Percentiles rank a stretch among this genome's conserved stretches.
phyloP scores from a whole-genome alignment of 257 asterid genomes.

The Coffea canephora region DNA sequence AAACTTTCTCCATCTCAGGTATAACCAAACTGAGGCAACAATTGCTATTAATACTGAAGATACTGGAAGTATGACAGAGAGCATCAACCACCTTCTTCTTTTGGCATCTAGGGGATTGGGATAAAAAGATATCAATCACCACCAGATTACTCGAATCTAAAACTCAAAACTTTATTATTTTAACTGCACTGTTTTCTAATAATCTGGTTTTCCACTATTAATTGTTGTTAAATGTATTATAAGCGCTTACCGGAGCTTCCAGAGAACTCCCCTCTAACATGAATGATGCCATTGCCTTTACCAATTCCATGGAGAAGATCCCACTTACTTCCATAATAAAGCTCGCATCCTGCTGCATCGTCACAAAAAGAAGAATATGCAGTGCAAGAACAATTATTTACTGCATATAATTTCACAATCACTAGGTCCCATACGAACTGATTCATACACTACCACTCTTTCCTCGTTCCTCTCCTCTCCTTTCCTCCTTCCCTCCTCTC shows the following conservation, averaged over 20 bases:
- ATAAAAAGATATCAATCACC: neutral
- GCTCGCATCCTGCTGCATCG: neutral
- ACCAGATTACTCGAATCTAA: neutral
- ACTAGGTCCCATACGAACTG: slow-evolving; percentile 1
- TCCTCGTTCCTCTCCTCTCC: no score
- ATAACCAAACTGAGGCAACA: slow-evolving; percentile 1
- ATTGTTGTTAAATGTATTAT: neutral
- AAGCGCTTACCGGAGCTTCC: neutral
- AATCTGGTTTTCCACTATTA: neutral
- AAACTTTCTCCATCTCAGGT: neutral
- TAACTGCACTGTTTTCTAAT: neutral
- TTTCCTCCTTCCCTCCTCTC: no score
- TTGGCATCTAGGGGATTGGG: neutral
- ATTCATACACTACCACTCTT: neutral
- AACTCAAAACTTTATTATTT: neutral
- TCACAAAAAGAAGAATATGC: neutral
- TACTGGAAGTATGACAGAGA: neutral
- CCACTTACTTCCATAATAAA: neutral
- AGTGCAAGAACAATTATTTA: neutral
- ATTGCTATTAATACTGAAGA: neutral
- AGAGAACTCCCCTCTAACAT: neutral
- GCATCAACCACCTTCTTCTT: neutral
- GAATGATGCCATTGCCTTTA: neutral
- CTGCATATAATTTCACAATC: neutral
- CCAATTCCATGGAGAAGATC: neutral